Evolutionary conservation across 495 filamentous ascomycete species (phyloP), one percentile per base, ranked within the genome.

Genomic region (Evansstolkia leycettana): DNA sequence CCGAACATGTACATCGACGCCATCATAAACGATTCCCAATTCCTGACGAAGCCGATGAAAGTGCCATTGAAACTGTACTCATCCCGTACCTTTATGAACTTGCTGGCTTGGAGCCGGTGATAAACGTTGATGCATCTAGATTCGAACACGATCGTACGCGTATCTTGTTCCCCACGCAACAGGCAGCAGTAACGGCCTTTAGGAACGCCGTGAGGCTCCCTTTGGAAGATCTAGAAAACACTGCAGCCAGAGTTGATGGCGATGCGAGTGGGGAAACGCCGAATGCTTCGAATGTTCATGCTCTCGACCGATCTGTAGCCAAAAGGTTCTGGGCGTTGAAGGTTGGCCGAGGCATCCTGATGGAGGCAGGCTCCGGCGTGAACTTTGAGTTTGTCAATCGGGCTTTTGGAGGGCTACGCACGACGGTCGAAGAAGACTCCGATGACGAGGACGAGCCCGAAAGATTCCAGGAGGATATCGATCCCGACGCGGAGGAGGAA

Each of bases 341-440:
- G 28, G 73, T 83, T 5, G 76, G 65, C 3, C 60, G 80, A 28
- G 70, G 75, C 0, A 38, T 84, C 2, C 45, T 85, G 32, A 67
- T 79, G 69, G 71, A 70, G 34, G 70, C 69, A n/a, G 70, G 64
- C 0, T 64, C 67, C 33, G 65, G 61, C 5, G 55, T 82, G 30
- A 67, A 73, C 25, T 80, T 69, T 53, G 53, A 52, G 7, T 73
- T 69, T 41, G 68, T 75, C 32, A 75, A 81, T 45, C 60, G 60
- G 10, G 76, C 77, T 2, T 84, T 82, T 44, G 73, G 76, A 16
- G 78, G 75, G 2, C 47, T 71, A 6, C 67, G 67, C 4, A 57
- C 57, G 9, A 42, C 46, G 11, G 8, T 57, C 3, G 46, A 56
- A 9, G 54, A 58, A 10, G 55, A 55, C 18, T 42, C 46, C 18